These are phyloP conservation scores for Gossypium bickii DNA, from an alignment of 345 rosid species.

Conservation along the genomic window DNA sequence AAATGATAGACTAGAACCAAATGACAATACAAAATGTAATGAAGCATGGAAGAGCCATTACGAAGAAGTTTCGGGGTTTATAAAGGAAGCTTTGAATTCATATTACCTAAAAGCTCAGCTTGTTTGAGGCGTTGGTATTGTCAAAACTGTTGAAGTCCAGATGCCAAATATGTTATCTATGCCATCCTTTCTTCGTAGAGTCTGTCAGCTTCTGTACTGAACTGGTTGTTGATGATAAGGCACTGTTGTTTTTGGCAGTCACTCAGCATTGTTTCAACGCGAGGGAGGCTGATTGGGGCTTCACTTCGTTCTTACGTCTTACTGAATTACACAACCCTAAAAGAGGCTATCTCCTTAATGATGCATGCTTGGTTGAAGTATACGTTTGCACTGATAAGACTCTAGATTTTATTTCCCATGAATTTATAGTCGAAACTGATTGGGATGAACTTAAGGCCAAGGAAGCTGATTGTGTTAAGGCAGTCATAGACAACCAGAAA, in stretches of 20 bases:
- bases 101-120: background rate
- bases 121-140: background rate
- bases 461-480: background rate
- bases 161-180: background rate
- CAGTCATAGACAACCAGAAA: background rate
- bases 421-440: background rate
- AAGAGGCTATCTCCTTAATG: constrained; percentile 50
- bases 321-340: constrained; percentile 44
- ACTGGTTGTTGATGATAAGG: background rate
- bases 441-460: background rate
- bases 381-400: background rate
- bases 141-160: background rate
- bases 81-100: no score
- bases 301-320: constrained; percentile 55
- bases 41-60: no score
- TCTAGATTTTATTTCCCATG: background rate
- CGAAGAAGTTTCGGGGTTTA: no score
- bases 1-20: no score
- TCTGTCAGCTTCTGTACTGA: background rate
- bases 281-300: constrained; percentile 57
- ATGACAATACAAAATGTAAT: no score
- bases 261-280: constrained; percentile 54
- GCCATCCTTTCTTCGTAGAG: background rate
- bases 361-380: constrained; percentile 9
- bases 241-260: constrained; percentile 30